Evolutionary conservation across 306 rosid species (phyloP), one percentile per base, ranked within the genome.

Genomic region (Cercis canadensis): DNA sequence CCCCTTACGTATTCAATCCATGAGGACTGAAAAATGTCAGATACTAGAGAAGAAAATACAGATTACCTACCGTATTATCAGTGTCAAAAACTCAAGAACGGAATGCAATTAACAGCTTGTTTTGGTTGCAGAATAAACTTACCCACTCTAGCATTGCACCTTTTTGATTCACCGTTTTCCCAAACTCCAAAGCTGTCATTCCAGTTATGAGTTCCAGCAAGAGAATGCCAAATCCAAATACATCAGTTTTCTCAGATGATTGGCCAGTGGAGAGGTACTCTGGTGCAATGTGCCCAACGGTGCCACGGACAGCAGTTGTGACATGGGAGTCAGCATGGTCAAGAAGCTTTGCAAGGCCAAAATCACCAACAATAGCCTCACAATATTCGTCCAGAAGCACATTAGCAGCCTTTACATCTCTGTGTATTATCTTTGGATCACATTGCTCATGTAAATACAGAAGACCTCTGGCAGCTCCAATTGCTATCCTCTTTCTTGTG

Each of bases 101-200:
- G 8, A 49, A 8, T 49, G 54, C 54, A 49, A 16, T 14, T 6
- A 13, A 10, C 37, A 49, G 32, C 32, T 69, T 19, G 57, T 31
- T 37, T 8, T 50, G 10, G 32, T 13, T 37, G 11, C 15, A 17
- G 57, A 69, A 24, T 11, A 65, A 62, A 80, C 88, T 81, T 69
- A 88, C 95, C 95, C 95, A 84, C 65, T 88, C 95, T 41, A 88
- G 91, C 89, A 84, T 86, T 21, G 81, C 92, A 5, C 92, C 96
- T 69, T 89, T 86, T 41, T 89, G 92, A 75, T 86, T 88, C 31
- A 67, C 43, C 5, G 92, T 82, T 82, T 86, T 86, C 54, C 89
- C 96, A 76, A 86, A 84, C 44, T 89, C 89, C 1, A 86, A 77
- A 69, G 92, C 92, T 67, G 89, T 80, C 96, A 86, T 78, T 71